Conservation (phyloP, 768 basidiomycete species). For the Auriscalpium orientale region DNA sequence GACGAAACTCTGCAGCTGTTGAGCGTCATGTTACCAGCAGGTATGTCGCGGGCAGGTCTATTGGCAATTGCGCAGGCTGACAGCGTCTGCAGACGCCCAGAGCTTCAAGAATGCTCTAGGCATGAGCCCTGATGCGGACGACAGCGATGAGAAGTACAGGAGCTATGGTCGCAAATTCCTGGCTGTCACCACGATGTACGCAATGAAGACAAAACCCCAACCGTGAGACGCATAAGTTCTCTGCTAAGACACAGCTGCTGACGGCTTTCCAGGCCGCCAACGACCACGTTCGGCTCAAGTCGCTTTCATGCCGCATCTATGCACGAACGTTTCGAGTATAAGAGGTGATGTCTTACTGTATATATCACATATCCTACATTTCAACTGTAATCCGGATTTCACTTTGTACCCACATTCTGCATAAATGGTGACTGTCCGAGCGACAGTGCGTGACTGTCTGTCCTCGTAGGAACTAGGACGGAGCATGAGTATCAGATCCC, state of each 20-base stretch:
- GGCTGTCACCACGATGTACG: conserved; percentile 8
- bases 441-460: too few relatives aligned
- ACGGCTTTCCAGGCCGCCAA: not conserved
- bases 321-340: conserved; percentile 11
- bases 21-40: conserved; percentile 34
- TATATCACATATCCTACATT: too few relatives aligned
- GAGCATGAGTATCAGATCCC: too few relatives aligned
- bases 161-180: conserved; percentile 4
- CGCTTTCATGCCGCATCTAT: conserved; percentile 3
- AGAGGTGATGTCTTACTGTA: not conserved
- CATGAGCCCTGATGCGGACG: not conserved
- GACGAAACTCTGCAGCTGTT: conserved; percentile 30
- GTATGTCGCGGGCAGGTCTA: conserved; percentile 16
- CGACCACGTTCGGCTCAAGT: not conserved
- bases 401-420: too few relatives aligned
- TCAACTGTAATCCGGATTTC: too few relatives aligned
- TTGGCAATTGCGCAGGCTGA: not conserved
- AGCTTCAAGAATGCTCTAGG: not conserved
- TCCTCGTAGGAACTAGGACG: too few relatives aligned
- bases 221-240: not conserved
- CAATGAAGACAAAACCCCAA: conserved; percentile 4
- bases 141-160: not conserved
- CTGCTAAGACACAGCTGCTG: not conserved
- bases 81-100: not conserved
- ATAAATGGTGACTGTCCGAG: too few relatives aligned